phyloP scores from a whole-genome alignment of 495 filamentous ascomycete genomes.

The Hypoxylon trugodes region DNA sequence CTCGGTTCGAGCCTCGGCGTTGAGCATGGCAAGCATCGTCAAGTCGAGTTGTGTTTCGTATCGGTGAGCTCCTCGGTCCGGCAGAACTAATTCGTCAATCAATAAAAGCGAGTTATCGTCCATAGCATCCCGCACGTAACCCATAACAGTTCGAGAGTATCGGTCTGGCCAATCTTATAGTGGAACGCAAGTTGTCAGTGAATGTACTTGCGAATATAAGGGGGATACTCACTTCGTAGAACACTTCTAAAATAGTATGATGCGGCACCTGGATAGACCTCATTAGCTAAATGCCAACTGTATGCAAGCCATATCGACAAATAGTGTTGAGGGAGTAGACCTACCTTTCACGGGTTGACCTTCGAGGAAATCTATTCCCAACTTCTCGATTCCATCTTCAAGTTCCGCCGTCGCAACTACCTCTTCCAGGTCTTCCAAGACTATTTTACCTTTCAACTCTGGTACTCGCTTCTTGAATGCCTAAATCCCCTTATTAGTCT shows the following conservation, averaged over 20 bases:
- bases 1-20: constrained; percentile 52
- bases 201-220: too few relatives aligned
- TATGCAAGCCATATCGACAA: too few relatives aligned
- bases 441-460: constrained; percentile 51
- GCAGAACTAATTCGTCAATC: constrained; percentile 56
- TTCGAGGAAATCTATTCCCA: constrained; percentile 60
- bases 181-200: too few relatives aligned
- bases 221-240: constrained; percentile 29
- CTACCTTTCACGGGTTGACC: constrained; percentile 58
- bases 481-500: constrained; percentile 11
- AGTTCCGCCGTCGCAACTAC: constrained; percentile 43
- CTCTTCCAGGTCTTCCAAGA: constrained; percentile 63
- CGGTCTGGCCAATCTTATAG: constrained; percentile 56
- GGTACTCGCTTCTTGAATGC: constrained; percentile 57
- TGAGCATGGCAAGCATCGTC: constrained; percentile 51
- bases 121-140: constrained; percentile 49
- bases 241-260: constrained; percentile 51
- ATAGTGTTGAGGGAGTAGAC: neutral
- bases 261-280: constrained; percentile 33
- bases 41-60: constrained; percentile 48
- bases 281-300: too few relatives aligned
- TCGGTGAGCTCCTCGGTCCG: constrained; percentile 41
- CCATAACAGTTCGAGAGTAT: constrained; percentile 49
- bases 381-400: constrained; percentile 56
- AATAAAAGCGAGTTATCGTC: constrained; percentile 50